These are phyloP conservation scores for Termitomyces sp. DNA, from an alignment of 768 basidiomycete species.

Conservation along the genomic window DNA sequence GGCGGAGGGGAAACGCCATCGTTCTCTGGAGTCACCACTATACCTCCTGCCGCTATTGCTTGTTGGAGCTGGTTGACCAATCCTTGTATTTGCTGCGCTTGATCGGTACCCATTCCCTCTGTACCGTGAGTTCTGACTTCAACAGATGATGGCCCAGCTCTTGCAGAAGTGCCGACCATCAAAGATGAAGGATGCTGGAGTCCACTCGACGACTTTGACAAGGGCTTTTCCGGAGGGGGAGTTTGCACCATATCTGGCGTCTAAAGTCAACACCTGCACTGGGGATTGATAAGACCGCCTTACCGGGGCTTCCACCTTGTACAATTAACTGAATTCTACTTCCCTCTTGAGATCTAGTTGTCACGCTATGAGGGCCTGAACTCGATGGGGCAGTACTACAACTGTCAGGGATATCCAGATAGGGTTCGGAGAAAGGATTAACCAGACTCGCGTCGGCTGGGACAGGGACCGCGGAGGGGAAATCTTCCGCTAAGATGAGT, in stretches of 20 bases:
- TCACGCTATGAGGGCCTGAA: neutral
- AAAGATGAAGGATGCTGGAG: neutral
- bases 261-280: neutral
- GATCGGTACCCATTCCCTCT: neutral
- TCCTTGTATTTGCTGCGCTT: neutral
- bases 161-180: neutral
- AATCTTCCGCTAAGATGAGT: neutral
- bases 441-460: neutral
- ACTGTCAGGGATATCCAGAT: neutral
- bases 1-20: neutral
- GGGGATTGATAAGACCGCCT: neutral
- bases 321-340: neutral
- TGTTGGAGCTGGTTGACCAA: neutral
- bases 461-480: neutral
- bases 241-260: neutral
- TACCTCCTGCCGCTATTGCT: neutral
- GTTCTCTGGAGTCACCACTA: neutral
- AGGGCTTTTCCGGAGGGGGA: neutral
- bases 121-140: neutral
- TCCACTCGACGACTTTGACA: neutral
- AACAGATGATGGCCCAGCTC: neutral
- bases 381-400: neutral
- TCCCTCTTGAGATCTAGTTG: neutral
- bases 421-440: neutral
- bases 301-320: neutral